Evolutionary conservation across 495 filamentous ascomycete genomes (phyloP), one percentile per base, ranked within the genome.

Genomic region (Bathelium albidoporum): DNA sequence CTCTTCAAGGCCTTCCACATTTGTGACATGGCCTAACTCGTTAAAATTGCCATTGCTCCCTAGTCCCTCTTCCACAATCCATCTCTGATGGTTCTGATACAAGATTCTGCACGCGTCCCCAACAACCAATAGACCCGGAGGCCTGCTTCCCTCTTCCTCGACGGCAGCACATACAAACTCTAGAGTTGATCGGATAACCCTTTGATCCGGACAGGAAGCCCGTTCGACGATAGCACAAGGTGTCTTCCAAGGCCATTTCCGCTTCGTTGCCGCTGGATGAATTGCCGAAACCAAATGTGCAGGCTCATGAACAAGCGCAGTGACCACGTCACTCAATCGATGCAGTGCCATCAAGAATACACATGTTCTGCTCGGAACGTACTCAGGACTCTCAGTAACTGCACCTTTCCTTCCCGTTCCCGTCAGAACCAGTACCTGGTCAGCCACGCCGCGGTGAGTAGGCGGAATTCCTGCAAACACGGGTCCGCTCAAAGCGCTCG

Each of bases 341-440:
- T 98, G 94, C 64, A 98, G 76, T 32, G 91, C 89, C 94, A 98
- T 98, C 31, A 98, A 74, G 62, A 97, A 96, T n/a, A 98, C 87
- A 3, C 91, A 89, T 0, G 94, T 98, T 63, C 91, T 81, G 2
- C 82, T 87, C 0, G 75, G 72, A 1, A 92, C 84, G 70, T 85
- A 96, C 66, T 86, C 84, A 0, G 94, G 95, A 44, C 90, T 90
- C 24, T 82, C 78, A 0, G 90, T 89, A 1, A 89, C 78, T 62
- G 83, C 86, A n/a, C 95, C 94, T 76, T 94, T 95, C 68, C 93
- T 81, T 12, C 94, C 94, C 0, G 95, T 97, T 2, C 95, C 95
- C 0, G 94, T 98, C 72, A 93, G 96, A 26, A 98, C 81, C 20
- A 98, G 78, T 1, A 97, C 87, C 74, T 97, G 91, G 69, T 97